Evolutionary conservation across 371 early-diverging fungal species (phyloP), one percentile per base, ranked within the genome.

Genomic region (Nematocida minor): DNA sequence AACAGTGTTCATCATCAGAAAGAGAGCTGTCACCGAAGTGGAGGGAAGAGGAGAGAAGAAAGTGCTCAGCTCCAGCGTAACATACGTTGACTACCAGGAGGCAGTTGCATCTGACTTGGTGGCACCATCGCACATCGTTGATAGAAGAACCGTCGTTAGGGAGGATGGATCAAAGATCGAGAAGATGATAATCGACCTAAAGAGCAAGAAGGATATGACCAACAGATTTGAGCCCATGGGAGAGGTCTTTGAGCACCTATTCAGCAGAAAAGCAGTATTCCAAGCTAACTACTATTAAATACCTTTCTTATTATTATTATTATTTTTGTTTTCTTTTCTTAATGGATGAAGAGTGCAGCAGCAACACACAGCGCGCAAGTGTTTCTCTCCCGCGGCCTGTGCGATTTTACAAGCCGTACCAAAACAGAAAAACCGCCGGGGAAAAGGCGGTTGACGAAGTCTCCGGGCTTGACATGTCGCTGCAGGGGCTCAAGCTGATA

Each of bases 401-500:
- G 47, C 32, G 36, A 1, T 41, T 22, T 18, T 70, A 25, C 67
- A 60, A 79, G 62, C 40, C 66, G 67, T 53, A 57, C 60, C 46
- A 70, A 40, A 25, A 20, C 22, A 22, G 29, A 16, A 60, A 57
- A 25, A 51, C n/a, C 1, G 14, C 27, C 2, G 25, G 16, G n/a
- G 67, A 81, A 40, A 67, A 36, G 47, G 14, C 22, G 16, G 32
- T 11, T 3, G 81, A 84, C 3, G 60, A 44, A 51, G 60, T 66
- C 42, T 20, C 54, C 2, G 84, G 83, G n/a, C 49, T 85, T 22
- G 85, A 85, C 46, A 53, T 85, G 20, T 80, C 83, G 14, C 44
- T 60, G 41, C 85, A 85, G 60, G 80, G 82, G 29, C 46, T 85
- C 51, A 81, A 68, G 46, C 38, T 79, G 20, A 36, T 85, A n/a